phyloP scores from a whole-genome alignment of 2,329 filamentous ascomycete genomes.

The Spiromastix sp. region DNA sequence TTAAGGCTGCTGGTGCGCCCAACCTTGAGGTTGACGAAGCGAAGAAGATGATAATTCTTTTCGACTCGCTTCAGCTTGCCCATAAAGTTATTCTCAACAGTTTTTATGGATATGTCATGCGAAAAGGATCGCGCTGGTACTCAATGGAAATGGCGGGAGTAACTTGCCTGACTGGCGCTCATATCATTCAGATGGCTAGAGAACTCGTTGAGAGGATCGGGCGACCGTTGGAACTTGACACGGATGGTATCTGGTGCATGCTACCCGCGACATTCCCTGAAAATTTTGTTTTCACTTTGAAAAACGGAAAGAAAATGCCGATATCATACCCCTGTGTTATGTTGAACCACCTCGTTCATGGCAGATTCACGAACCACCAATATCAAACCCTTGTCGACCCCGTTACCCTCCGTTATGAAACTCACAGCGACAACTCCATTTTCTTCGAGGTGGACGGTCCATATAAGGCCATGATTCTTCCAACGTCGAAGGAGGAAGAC shows the following conservation, averaged over 20 bases:
- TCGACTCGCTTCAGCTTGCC: slow-evolving; percentile 88
- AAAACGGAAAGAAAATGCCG: slow-evolving; percentile 90
- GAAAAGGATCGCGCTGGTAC: slow-evolving; percentile 97
- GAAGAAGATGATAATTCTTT: slow-evolving; percentile 97
- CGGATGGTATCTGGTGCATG: slow-evolving; percentile 99
- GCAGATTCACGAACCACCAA: slow-evolving; percentile 90
- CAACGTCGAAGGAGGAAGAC: slow-evolving; percentile 96
- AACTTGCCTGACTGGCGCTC: slow-evolving; percentile 89
- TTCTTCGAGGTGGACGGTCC: slow-evolving; percentile 99
- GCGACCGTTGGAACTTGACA: slow-evolving; percentile 86
- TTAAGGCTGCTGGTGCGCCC: slow-evolving; percentile 73
- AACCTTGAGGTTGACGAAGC: slow-evolving; percentile 74
- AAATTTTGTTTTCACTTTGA: slow-evolving; percentile 88
- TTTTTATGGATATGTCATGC: slow-evolving; percentile 99
- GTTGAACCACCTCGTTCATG: slow-evolving; percentile 96
- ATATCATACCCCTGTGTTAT: slow-evolving; percentile 98
- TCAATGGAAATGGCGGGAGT: slow-evolving; percentile 99
- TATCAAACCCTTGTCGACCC: slow-evolving; percentile 83
- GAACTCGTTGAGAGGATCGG: slow-evolving; percentile 89
- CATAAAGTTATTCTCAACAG: slow-evolving; percentile 99
- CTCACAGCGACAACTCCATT: slow-evolving; percentile 96
- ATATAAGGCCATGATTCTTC: slow-evolving; percentile 93
- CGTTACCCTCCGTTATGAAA: slow-evolving; percentile 79
- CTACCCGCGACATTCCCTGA: slow-evolving; percentile 91
- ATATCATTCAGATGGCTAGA: slow-evolving; percentile 92